phyloP scores from a whole-genome alignment of 345 rosid genomes.

The Eucalyptus pauciflora region DNA sequence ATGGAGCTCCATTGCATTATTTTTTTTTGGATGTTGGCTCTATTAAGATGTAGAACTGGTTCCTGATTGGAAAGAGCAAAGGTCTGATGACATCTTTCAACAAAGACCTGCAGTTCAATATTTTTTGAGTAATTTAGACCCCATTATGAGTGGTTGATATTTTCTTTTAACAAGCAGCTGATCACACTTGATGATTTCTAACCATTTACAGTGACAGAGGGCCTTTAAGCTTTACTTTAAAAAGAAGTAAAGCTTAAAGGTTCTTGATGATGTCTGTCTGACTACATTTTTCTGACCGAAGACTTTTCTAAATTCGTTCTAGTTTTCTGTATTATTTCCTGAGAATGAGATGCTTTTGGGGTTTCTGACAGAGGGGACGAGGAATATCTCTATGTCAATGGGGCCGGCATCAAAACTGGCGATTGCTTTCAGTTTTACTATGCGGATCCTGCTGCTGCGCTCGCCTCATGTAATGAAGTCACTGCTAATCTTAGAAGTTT shows the following conservation, averaged over 20 bases:
- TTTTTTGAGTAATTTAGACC: neutral
- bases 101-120: neutral
- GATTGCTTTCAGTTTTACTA: constrained; percentile 60
- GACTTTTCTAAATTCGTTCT: neutral
- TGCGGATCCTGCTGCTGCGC: constrained; percentile 29
- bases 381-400: constrained; percentile 42
- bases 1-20: neutral
- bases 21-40: neutral
- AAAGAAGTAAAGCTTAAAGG: neutral
- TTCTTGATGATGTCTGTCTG: neutral
- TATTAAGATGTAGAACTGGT: neutral
- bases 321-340: neutral
- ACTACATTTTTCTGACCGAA: neutral
- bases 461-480: constrained; percentile 18
- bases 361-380: constrained; percentile 44
- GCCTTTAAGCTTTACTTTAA: neutral
- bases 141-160: neutral
- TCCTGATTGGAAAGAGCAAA: neutral
- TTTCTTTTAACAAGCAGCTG: neutral
- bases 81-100: neutral
- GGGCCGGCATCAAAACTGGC: constrained; percentile 46
- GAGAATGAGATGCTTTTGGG: neutral
- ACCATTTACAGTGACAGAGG: neutral
- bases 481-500: constrained; percentile 20
- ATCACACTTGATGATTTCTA: neutral